Conservation (phyloP, 805 yeast genomes). For the Maudiozyma pseudohumilis region DNA sequence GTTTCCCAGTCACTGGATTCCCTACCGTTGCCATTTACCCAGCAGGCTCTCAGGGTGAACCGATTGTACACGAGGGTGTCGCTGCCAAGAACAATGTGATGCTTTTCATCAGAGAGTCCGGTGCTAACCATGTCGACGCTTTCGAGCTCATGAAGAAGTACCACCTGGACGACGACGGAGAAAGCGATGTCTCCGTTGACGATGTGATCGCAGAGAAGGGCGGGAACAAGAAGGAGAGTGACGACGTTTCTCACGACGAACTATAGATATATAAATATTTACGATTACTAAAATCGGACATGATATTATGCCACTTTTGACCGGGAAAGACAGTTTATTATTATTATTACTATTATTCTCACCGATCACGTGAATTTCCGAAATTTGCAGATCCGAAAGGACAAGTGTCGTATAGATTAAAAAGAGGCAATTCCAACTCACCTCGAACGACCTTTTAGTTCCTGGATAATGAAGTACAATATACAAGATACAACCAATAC, state of each 20-base stretch:
- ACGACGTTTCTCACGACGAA: constrained; percentile 5
- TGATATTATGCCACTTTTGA: too few species aligned
- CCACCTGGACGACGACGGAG: constrained; percentile 1
- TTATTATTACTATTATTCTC: too few species aligned
- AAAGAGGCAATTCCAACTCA: too few species aligned
- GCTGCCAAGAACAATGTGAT: constrained; percentile 69
- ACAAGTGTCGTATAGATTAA: too few species aligned
- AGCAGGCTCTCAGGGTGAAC: constrained; percentile 64
- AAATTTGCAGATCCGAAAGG: too few species aligned
- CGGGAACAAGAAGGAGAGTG: not conserved
- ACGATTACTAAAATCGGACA: too few species aligned
- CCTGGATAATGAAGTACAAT: too few species aligned
- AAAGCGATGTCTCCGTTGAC: not conserved
- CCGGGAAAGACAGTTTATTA: too few species aligned
- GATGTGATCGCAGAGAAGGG: too few species aligned
- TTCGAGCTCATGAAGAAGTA: constrained; percentile 18
- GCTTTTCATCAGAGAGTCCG: constrained; percentile 59
- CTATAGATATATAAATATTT: constrained; percentile 4
- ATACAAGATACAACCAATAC: too few species aligned
- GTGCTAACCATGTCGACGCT: constrained; percentile 55
- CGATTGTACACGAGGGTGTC: constrained; percentile 54
- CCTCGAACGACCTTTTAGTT: too few species aligned
- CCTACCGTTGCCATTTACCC: constrained; percentile 90
- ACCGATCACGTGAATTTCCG: too few species aligned
- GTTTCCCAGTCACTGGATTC: constrained; percentile 74